Conservation (phyloP, 2,329 filamentous ascomycete species). For the Periglandula ipomoeae region DNA sequence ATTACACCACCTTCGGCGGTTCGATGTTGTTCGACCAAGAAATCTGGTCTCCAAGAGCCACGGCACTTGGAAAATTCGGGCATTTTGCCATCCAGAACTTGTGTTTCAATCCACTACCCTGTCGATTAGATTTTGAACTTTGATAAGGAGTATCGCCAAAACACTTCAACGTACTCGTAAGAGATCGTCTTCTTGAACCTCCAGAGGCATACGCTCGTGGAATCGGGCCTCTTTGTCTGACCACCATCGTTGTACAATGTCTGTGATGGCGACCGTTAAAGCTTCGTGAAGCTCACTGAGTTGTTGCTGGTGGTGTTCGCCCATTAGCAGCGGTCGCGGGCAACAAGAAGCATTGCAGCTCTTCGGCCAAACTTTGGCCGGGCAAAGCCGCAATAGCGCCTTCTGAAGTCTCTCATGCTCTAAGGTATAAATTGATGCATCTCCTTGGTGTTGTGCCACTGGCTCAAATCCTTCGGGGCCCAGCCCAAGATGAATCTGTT, state of each 20-base stretch:
- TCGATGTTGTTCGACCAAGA: slow-evolving; percentile 23
- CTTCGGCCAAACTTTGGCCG: slow-evolving; percentile 19
- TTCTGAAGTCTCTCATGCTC: slow-evolving; percentile 14
- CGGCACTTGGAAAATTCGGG: slow-evolving; percentile 12
- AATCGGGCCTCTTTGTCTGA: slow-evolving; percentile 20
- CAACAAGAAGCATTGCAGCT: slow-evolving; percentile 17
- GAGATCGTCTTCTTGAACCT: slow-evolving; percentile 19
- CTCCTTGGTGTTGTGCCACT: neutral
- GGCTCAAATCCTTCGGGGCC: slow-evolving; percentile 5
- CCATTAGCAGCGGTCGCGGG: slow-evolving; percentile 26
- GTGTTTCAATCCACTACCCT: slow-evolving; percentile 20
- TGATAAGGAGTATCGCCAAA: neutral
- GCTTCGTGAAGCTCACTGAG: slow-evolving; percentile 21
- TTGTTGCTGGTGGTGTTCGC: slow-evolving; percentile 19
- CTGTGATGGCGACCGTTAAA: slow-evolving; percentile 21
- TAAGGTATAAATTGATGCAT: slow-evolving; percentile 4
- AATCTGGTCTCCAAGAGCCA: slow-evolving; percentile 31
- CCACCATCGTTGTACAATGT: slow-evolving; percentile 32
- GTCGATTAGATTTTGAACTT: neutral
- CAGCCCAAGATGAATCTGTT: slow-evolving; percentile 14
- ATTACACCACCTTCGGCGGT: neutral
- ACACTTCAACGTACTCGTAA: slow-evolving; percentile 18
- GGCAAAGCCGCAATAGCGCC: slow-evolving; percentile 14
- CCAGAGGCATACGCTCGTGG: slow-evolving; percentile 24
- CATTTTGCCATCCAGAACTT: slow-evolving; percentile 17